Conservation (phyloP, 768 basidiomycete species). For the Leucosporidium scottii region DNA sequence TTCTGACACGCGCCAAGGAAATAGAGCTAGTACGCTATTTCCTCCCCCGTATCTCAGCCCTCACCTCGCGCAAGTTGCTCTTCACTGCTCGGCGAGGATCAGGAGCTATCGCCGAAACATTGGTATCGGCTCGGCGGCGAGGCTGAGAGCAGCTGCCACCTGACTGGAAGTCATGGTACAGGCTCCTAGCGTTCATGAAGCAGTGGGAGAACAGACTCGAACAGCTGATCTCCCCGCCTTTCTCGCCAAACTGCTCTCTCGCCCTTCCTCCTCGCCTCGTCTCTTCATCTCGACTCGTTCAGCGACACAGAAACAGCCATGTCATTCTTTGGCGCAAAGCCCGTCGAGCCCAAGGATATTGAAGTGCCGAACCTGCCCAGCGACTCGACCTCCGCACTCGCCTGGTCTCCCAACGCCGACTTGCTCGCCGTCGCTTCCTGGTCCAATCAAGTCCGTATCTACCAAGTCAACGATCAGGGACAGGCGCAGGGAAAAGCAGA, state of each 20-base stretch:
- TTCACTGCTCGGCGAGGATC: not conserved
- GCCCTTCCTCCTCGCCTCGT: not conserved
- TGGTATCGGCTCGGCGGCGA: no score
- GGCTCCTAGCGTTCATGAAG: no score
- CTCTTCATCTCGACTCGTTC: not conserved
- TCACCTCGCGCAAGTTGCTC: no score
- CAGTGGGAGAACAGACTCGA: no score
- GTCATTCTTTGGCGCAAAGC: slow-evolving; percentile 29
- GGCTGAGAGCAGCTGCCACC: no score
- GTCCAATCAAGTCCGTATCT: slow-evolving; percentile 85
- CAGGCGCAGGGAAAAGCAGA: slow-evolving; percentile 83
- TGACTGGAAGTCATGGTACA: no score
- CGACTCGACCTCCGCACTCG: slow-evolving; percentile 77
- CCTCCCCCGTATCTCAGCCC: no score
- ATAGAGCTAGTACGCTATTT: no score
- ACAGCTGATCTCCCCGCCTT: no score
- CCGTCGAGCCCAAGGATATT: slow-evolving; percentile 59
- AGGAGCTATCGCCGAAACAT: no score
- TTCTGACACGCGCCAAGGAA: no score
- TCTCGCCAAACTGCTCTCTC: not conserved
- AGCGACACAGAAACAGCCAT: not conserved
- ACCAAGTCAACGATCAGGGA: slow-evolving; percentile 68
- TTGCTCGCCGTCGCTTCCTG: slow-evolving; percentile 88
- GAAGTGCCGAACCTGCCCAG: slow-evolving; percentile 72
- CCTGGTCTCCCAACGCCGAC: slow-evolving; percentile 78